These are phyloP conservation scores for Tulasnella sp. DNA, from an alignment of 768 basidiomycete species.

Conservation along the genomic window DNA sequence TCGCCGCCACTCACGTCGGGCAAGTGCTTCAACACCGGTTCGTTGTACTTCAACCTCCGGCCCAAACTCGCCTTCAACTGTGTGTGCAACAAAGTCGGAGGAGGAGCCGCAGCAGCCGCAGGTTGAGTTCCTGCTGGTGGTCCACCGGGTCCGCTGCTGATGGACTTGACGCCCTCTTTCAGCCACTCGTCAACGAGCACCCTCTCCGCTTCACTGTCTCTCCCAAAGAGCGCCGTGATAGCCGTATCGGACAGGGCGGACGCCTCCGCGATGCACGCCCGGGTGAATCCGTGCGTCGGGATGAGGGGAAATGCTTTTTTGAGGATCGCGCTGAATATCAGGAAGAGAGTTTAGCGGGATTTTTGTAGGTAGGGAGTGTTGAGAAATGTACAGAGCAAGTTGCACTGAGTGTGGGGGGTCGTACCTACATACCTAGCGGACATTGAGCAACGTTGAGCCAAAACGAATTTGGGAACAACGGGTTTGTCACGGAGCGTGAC, in stretches of 20 bases:
- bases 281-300: slow-evolving; percentile 58
- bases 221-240: slow-evolving; percentile 62
- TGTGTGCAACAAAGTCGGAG: slow-evolving; percentile 16
- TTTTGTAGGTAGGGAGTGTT: not conserved
- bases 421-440: not conserved
- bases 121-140: not conserved
- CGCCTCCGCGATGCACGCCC: slow-evolving; percentile 53
- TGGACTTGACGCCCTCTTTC: slow-evolving; percentile 46
- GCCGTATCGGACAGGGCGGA: slow-evolving; percentile 56
- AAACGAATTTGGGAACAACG: not conserved
- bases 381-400: not conserved
- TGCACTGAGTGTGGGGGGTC: not conserved
- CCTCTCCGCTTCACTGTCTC: slow-evolving; percentile 50
- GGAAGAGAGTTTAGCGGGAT: not conserved
- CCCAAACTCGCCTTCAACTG: slow-evolving; percentile 40
- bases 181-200: slow-evolving; percentile 66
- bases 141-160: no score
- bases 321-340: slow-evolving; percentile 25
- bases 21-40: slow-evolving; percentile 49
- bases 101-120: not conserved
- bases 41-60: slow-evolving; percentile 51
- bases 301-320: slow-evolving; percentile 55
- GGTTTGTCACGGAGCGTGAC: not conserved
- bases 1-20: slow-evolving; percentile 42
- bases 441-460: not conserved